Evolutionary conservation across 2,329 filamentous ascomycete species (phyloP), one percentile per base, ranked within the genome.

Genomic region (Aspergillus sp.): DNA sequence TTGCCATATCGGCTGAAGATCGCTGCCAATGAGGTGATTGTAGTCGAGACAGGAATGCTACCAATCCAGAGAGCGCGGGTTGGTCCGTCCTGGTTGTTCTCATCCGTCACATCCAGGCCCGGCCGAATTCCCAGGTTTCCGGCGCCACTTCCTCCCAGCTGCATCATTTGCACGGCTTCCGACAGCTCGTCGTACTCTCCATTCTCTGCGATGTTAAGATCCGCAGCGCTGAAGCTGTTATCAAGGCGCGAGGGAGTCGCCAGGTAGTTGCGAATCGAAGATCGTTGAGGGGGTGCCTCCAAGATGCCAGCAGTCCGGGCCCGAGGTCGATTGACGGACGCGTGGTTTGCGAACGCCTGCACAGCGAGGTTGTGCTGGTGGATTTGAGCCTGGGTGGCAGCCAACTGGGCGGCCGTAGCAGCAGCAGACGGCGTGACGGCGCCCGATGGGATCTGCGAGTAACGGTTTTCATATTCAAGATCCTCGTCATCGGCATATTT

Each of bases 11-110:
- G 85, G 75, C 91, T 91, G 80, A 99, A 99, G 79, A 98, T 96
- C 65, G 96, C 92, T 58, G 92, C 92, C 61, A 99, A 80, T 0
- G 95, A 98, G 1, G 94, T 96, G 11, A 95, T 93, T 0, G 95
- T 99, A 2, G 95, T 99, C 2, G 95, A 98, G 4, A 94, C 93
- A 12, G 95, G 95, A 60, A 99, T 97, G 76, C 94, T 97, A 57
- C 95, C 95, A 54, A 99, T 90, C 95, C 95, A 99, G 57, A 99
- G 81, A 36, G 95, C 93, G 69, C 93, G 90, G 12, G 95, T 98
- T 20, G 94, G 94, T 0, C 91, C 91, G 73, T 97, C 93, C 46
- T 96, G 82, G 42, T 87, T 90, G 64, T 87, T 86, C 64, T 96
- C 92, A 60, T 96, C 91, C 10, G 85, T 84, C 51, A 85, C 84